Evolutionary conservation across 345 rosid species (phyloP).

Genomic region (Gossypium sturtianum): DNA sequence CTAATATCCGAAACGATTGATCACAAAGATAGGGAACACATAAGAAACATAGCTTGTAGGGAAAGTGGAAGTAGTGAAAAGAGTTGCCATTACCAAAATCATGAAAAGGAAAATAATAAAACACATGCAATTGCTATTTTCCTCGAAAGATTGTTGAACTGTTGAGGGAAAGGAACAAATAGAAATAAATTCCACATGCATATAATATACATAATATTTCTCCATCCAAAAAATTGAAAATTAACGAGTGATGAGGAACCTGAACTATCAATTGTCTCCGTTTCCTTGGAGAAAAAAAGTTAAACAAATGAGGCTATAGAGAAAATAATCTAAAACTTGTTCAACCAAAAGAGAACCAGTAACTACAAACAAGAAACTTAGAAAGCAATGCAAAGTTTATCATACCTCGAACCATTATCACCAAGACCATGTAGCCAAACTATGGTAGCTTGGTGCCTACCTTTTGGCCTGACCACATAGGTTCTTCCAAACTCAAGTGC

Average conservation of each 20-base stretch:
- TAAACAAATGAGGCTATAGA: neutral
- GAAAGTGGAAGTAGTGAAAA: neutral
- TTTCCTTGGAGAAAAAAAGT: neutral
- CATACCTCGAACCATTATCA: constrained; percentile 90
- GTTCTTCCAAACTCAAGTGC: constrained; percentile 82
- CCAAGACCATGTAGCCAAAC: constrained; percentile 99
- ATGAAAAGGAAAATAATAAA: neutral
- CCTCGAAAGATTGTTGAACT: neutral
- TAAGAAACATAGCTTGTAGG: neutral
- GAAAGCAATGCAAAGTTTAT: constrained; percentile 6
- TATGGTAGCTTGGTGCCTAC: constrained; percentile 92
- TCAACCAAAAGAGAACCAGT: neutral
- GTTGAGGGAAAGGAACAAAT: neutral
- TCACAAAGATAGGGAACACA: neutral
- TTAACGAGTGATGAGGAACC: neutral
- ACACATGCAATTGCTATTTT: neutral
- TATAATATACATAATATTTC: neutral
- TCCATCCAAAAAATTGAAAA: neutral
- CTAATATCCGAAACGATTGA: neutral
- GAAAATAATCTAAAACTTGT: neutral
- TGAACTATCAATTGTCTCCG: neutral
- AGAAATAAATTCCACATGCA: neutral
- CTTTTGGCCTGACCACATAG: constrained; percentile 78
- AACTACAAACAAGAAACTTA: neutral
- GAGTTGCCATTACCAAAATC: neutral